A percentile compares a stretch with the other conserved stretches of the same genome.
phyloP scores from a whole-genome alignment of 306 rosid species.

The Prunus salicina region DNA sequence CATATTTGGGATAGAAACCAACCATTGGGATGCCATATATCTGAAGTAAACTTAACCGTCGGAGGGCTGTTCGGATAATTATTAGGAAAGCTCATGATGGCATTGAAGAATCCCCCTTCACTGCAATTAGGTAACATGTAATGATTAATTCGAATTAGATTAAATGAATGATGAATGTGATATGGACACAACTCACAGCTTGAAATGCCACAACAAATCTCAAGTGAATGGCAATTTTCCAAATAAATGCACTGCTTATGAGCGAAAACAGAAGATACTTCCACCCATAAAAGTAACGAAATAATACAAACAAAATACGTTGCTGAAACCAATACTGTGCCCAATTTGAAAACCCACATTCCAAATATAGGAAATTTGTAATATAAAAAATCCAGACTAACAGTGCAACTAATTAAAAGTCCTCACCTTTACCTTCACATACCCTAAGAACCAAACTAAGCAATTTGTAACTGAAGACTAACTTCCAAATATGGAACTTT shows the following conservation, averaged over 20 bases:
- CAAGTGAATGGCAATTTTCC: background rate
- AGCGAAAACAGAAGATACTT: background rate
- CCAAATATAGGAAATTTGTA: background rate
- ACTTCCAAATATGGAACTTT: background rate
- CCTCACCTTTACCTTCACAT: background rate
- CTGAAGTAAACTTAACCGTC: slow-evolving; percentile 80
- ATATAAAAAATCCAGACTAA: background rate
- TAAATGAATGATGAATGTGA: background rate
- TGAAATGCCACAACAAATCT: background rate
- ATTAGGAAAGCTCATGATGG: slow-evolving; percentile 88
- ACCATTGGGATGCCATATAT: slow-evolving; percentile 98
- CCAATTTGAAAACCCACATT: background rate
- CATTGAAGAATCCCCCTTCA: slow-evolving; percentile 96
- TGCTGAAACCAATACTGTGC: background rate
- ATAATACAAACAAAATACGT: slow-evolving; percentile 1
- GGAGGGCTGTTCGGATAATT: slow-evolving; percentile 98
- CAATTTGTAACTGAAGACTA: background rate
- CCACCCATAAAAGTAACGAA: background rate
- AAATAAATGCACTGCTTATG: background rate
- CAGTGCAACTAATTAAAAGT: background rate
- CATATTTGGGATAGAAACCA: slow-evolving; percentile 13
- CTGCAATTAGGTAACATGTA: slow-evolving; percentile 39
- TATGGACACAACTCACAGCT: background rate
- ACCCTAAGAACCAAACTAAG: background rate
- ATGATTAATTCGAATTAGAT: slow-evolving; percentile 15